Percentiles rank a stretch among this genome's conserved stretches.
These are phyloP conservation scores for Anethum foeniculum DNA, from an alignment of 140 eudicot genomes.

Conservation along the genomic window DNA sequence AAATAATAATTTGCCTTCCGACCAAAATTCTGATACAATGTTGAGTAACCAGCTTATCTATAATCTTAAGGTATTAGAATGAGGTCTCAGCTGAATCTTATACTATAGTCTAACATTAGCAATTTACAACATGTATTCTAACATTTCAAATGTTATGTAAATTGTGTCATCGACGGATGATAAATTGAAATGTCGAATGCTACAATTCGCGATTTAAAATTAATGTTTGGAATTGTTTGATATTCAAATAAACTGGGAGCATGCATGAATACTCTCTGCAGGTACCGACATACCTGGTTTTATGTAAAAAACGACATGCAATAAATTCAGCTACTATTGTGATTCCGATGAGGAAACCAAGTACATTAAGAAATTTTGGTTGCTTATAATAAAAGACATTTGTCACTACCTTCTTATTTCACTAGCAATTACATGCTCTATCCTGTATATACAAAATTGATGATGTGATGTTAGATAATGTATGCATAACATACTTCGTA, in stretches of 20 bases:
- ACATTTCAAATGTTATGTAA: too few relatives aligned
- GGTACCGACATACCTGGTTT: not conserved
- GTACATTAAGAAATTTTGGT: not conserved
- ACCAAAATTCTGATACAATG: too few relatives aligned
- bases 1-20: too few relatives aligned
- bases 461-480: conserved; percentile 4
- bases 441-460: not conserved
- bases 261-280: not conserved
- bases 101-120: too few relatives aligned
- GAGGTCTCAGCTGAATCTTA: too few relatives aligned
- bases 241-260: not conserved
- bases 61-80: too few relatives aligned
- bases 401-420: not conserved
- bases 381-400: not conserved
- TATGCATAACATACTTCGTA: not conserved
- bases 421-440: not conserved
- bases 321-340: not conserved
- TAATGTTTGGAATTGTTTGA: not conserved
- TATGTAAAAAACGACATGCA: not conserved
- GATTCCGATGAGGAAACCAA: not conserved
- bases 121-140: not conserved
- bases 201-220: too few relatives aligned
- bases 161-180: too few relatives aligned
- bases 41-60: too few relatives aligned
- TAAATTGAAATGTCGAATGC: too few relatives aligned